A percentile compares a stretch with the other conserved stretches of the same genome.
These are phyloP conservation scores for Pseudotsuga menziesii DNA, from an alignment of 75 land plant species.

Conservation along the genomic window DNA sequence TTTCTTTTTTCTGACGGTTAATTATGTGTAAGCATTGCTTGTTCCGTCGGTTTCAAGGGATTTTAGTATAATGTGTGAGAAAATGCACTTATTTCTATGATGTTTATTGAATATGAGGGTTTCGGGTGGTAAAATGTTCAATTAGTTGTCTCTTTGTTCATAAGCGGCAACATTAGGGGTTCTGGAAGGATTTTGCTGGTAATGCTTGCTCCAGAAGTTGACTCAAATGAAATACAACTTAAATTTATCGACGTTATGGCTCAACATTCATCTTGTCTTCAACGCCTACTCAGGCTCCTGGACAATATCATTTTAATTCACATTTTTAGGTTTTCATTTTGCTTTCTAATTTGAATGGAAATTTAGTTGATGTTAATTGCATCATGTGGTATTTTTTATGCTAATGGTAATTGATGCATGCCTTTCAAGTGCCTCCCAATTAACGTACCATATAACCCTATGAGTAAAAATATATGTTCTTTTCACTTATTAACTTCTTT, in stretches of 20 bases:
- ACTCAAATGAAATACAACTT: constrained; percentile 16
- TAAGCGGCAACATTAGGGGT: not conserved
- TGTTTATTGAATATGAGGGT: not conserved
- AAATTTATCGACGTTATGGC: constrained; percentile 41
- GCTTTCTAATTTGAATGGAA: not conserved
- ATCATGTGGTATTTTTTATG: not conserved
- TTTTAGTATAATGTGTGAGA: not conserved
- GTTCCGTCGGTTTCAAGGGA: too few relatives aligned
- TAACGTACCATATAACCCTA: not conserved
- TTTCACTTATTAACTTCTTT: not conserved
- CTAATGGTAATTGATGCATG: not conserved
- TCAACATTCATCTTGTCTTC: constrained; percentile 85
- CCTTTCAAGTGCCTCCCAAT: not conserved
- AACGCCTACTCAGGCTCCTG: constrained; percentile 77
- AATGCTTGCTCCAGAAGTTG: not conserved
- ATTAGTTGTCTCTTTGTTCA: not conserved
- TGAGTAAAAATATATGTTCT: too few relatives aligned
- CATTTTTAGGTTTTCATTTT: constrained; percentile 8
- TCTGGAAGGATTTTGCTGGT: not conserved
- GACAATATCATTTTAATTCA: constrained; percentile 71
- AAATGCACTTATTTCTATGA: not conserved
- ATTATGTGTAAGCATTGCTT: too few relatives aligned
- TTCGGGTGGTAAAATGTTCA: not conserved
- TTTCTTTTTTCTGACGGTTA: not conserved
- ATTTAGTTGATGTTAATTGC: not conserved